Evolutionary conservation across 192 early-diverging fungal species (phyloP), one percentile per base, ranked within the genome.

Genomic region (Linnemannia hyalina): DNA sequence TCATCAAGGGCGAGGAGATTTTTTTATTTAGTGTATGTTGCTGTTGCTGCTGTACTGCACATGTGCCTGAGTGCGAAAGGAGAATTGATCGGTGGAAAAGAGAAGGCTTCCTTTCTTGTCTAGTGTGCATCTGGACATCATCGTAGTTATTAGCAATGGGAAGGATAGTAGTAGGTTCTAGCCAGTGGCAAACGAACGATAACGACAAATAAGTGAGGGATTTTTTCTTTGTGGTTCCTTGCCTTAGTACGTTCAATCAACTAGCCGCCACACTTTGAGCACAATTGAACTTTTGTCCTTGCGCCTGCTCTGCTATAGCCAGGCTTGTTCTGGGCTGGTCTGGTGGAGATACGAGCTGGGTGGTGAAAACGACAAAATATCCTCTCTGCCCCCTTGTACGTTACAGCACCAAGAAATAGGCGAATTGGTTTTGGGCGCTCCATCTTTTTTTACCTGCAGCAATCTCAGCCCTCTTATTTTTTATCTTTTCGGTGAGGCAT

Each of bases 361-460:
- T 32, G 60, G 60, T 65, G 11, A 35, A 2, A 65, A 29, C 54
- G n/a, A 63, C n/a, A 9, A 13, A 32, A 35, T 11, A 1, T 29
- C 29, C 29, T 35, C 26, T 32, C 26, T 26, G 9, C 10, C 60
- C 13, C 10, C 29, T 2, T 18, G n/a, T 60, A 11, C n/a, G 9
- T 60, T 60, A 32, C 29, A 29, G 60, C n/a, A 11, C n/a, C 8
- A 32, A 20, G 54, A 55, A 55, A 22, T 16, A 22, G 18, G 3
- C 38, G 11, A 60, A 26, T 60, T 65, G 60, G 60, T 13, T 65
- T 65, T 65, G 60, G 60, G 60, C 60, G 60, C 60, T 65, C 60
- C 60, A 65, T 65, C 60, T 63, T 13, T 9, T 65, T 65, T 65
- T 26, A 65, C 60, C 26, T 65, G 60, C 60, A 65, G 60, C 29